Base-by-base conservation (phyloP, 345 rosid genomes). In the Zanthoxylum bungeanum region DNA sequence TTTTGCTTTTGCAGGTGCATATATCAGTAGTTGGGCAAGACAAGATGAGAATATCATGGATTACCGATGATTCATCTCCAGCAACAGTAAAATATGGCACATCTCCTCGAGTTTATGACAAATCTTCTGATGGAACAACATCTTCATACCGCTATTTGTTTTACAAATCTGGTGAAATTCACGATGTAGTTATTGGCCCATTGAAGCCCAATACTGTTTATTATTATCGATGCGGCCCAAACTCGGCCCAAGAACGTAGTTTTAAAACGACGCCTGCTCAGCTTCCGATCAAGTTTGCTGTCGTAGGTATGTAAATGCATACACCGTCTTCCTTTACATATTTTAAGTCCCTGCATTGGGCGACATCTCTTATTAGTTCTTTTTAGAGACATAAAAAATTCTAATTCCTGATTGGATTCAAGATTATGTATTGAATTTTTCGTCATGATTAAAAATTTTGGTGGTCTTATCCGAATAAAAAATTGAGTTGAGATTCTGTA, bases 21-120 rank as follows among this genome's bases (percentile, higher is more conserved):
- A 72, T 86, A 52, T 91, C 96, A 53, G 12, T 85, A 39, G 91
- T 80, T n/a, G 93, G 97, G 3, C 42, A 59, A 25, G 81, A 86
- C 56, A 80, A 81, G 65, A 89, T 89, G 90, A 82, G 96, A 77
- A 75, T 91, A 67, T 79, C 92, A 67, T 93, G 96, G 96, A 87
- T 88, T 27, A 88, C 92, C 0, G 2, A 53, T 14, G 58, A n/a
- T 28, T 11, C 63, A 24, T 31, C 80, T 25, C 83, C 78, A 24
- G 72, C 92, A 28, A 80, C 47, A 0, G 88, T 91, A n/a, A 81
- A 79, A 0, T 93, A 88, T 17, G 95, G 93, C 21, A 80, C 85
- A 39, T 76, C 86, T 58, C 71, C 90, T 0, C 84, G 85, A 10
- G 28, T 7, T 0, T 85, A 82, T 73, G 53, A 28, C 2, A 3